Base-by-base conservation (phyloP, 345 rosid species). In the Hirschfeldia incana region DNA sequence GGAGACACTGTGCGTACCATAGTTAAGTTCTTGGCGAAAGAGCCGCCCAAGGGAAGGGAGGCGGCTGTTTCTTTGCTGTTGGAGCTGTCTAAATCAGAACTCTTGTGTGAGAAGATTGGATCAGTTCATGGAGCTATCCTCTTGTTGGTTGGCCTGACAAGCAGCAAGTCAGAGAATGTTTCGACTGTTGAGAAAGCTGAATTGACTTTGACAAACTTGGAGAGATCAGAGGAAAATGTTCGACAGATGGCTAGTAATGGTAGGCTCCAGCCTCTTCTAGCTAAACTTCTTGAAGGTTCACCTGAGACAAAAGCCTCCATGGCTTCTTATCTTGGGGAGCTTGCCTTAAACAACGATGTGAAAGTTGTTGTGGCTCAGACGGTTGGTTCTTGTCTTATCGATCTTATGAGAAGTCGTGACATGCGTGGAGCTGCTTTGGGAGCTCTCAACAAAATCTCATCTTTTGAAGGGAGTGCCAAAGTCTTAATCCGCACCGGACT, bases 1-100 rank as follows among this genome's bases (percentile, higher is more conserved):
- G 99, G 99, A 76, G 97, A 94, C 76, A 89, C 88, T 8, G 98
- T 94, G 73, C 96, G 99, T 44, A 92, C 96, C 3, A 84, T 91
- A 39, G 98, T 94, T 67, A 94, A 94, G 86, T 88, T 90, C 67
- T 83, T 92, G 74, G 84, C 92, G 4, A 88, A 86, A 64, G 99
- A 92, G 73, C 90, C 75, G 49, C 89, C 92, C 36, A 89, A 85
- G 75, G 99, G 90, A 73, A 90, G 91, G 84, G 97, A 88, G 34
- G 94, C 87, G 80, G 98, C 97, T 77, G 98, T 94, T 78, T 85
- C 91, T 4, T 84, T 94, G 83, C 83, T 94, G 69, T 89, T 87
- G 65, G 98, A 94, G 87, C 92, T 94, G 55, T 92, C 98, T 29
- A 92, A 92, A 81, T 88, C 92, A 8, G 91, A 89, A 81, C 82